Percentiles rank a stretch among this genome's conserved stretches.
These are phyloP conservation scores for Aspergillus asperescens DNA, from an alignment of 495 filamentous ascomycete genomes.

Conservation along the genomic window DNA sequence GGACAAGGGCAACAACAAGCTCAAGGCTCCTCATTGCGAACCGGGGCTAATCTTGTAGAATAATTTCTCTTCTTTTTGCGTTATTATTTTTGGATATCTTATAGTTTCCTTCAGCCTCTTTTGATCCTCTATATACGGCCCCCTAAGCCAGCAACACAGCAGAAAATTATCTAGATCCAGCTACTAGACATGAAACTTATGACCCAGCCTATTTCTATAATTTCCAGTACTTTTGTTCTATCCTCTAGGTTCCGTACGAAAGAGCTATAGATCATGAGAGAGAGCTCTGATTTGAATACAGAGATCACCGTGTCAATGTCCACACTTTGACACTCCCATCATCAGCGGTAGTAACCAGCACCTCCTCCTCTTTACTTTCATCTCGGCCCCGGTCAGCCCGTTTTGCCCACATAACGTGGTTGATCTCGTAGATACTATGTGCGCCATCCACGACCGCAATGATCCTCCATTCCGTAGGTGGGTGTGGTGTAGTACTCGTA, in stretches of 20 bases:
- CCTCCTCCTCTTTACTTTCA: conserved; percentile 55
- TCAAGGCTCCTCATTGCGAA: background rate
- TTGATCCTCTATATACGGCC: background rate
- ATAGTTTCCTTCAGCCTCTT: background rate
- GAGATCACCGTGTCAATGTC: conserved; percentile 39
- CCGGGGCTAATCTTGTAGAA: background rate
- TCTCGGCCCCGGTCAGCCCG: conserved; percentile 34
- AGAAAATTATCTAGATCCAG: background rate
- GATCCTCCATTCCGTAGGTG: conserved; percentile 59
- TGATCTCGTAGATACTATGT: conserved; percentile 90
- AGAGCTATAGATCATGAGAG: no score
- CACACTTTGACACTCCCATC: conserved; percentile 74
- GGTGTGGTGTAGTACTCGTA: conserved; percentile 1
- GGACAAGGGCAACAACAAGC: conserved; percentile 10
- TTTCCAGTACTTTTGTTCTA: background rate
- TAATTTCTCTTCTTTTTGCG: background rate
- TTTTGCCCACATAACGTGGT: conserved; percentile 74
- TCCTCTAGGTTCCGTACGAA: no score
- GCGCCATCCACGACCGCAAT: conserved; percentile 60
- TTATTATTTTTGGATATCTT: background rate
- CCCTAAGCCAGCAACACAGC: background rate
- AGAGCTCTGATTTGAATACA: no score
- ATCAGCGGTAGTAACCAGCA: conserved; percentile 74
- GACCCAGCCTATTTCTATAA: background rate
- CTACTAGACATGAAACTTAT: background rate